phyloP scores from a whole-genome alignment of 345 rosid species.

The Gossypium herbaceum region DNA sequence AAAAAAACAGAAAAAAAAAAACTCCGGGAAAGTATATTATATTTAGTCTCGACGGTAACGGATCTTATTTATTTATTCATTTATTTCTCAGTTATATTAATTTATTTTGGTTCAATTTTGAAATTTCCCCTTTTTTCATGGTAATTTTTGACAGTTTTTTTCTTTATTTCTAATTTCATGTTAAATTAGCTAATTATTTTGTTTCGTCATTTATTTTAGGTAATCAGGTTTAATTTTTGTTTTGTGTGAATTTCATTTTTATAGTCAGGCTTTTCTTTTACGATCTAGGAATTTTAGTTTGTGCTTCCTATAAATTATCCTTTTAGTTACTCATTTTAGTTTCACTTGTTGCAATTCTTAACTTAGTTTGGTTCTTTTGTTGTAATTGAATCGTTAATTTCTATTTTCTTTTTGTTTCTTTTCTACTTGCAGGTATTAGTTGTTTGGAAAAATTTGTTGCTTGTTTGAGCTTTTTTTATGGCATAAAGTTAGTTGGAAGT shows the following conservation, averaged over 20 bases:
- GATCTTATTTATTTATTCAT: not conserved
- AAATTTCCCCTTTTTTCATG: not conserved
- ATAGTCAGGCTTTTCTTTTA: not conserved
- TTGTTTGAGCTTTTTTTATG: not conserved
- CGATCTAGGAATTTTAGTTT: constrained; percentile 9
- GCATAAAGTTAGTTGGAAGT: not conserved
- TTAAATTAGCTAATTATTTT: no score
- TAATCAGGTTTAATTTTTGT: not conserved
- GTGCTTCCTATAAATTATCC: not conserved
- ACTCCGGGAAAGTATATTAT: not conserved
- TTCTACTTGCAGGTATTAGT: not conserved
- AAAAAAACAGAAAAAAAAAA: not conserved
- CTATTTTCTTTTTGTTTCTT: not conserved
- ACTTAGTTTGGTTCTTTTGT: not conserved
- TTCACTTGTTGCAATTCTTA: not conserved
- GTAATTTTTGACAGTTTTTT: not conserved
- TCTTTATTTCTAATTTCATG: not conserved
- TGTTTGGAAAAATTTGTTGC: not conserved
- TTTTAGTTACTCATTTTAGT: not conserved
- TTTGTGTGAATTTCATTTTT: not conserved
- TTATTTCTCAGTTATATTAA: not conserved
- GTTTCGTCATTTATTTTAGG: not conserved
- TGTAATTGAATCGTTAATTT: not conserved
- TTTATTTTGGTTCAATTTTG: not conserved
- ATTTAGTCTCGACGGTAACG: not conserved